These are phyloP conservation scores for Sporothrix inflata DNA, from an alignment of 2,329 filamentous ascomycete species.

Conservation along the genomic window DNA sequence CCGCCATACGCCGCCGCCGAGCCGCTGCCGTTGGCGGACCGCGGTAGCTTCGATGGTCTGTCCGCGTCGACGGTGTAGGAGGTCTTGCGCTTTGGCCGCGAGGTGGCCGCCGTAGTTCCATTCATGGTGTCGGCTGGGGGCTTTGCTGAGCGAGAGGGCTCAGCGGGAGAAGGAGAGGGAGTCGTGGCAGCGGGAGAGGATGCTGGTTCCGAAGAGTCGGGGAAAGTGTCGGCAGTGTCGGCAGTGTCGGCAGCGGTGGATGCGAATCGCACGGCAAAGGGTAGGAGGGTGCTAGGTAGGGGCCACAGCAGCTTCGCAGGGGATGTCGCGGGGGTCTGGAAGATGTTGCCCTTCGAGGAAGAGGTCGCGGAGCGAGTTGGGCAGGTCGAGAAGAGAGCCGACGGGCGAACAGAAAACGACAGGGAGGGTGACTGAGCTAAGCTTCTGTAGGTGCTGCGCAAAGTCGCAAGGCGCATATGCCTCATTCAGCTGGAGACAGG, in stretches of 20 bases:
- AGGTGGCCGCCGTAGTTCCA: conserved; percentile 30
- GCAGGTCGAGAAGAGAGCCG: background rate
- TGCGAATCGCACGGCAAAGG: background rate
- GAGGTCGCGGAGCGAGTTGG: background rate
- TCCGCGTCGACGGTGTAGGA: conserved; percentile 32
- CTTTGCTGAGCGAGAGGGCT: background rate
- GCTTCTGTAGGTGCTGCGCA: conserved; percentile 34
- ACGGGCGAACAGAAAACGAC: background rate
- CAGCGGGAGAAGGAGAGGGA: background rate
- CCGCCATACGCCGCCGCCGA: background rate
- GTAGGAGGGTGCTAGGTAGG: background rate
- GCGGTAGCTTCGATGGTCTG: conserved; percentile 37
- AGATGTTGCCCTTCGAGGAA: background rate
- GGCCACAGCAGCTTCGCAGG: background rate
- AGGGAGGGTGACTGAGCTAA: conserved; percentile 19
- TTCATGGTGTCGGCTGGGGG: conserved; percentile 34
- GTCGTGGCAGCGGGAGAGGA: background rate
- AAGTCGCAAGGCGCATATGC: conserved; percentile 29
- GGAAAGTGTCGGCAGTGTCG: background rate
- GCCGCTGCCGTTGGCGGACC: conserved; percentile 34
- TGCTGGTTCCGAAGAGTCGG: background rate
- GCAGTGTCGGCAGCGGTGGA: background rate
- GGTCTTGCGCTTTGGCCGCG: conserved; percentile 38
- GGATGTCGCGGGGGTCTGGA: background rate
- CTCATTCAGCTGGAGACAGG: conserved; percentile 33